Evolutionary conservation across 2,329 filamentous ascomycete species (phyloP).

Genomic region (Juglanconis juglandina): DNA sequence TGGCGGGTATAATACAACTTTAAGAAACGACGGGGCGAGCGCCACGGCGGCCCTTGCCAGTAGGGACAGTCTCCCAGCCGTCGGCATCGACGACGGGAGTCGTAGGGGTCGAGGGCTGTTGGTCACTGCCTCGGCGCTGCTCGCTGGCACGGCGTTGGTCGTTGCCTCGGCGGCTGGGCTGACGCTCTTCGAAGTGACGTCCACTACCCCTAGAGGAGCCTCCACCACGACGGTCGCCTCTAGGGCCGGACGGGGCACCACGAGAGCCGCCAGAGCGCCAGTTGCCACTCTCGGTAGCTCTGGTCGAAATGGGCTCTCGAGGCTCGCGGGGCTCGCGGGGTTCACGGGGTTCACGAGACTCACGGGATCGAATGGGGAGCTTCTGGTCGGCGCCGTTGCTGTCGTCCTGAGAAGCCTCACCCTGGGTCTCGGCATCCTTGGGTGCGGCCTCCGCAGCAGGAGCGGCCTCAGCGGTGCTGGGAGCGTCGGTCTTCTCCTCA

Average conservation of each 20-base stretch:
- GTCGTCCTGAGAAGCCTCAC: conserved; percentile 25
- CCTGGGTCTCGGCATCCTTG: conserved; percentile 20
- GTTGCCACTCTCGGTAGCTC: conserved; percentile 55
- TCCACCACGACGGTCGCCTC: conserved; percentile 38
- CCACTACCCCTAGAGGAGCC: conserved; percentile 37
- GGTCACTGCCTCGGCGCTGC: conserved; percentile 30
- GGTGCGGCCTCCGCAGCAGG: conserved; percentile 22
- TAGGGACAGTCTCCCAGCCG: conserved; percentile 60
- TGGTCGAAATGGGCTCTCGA: conserved; percentile 47
- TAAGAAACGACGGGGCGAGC: conserved; percentile 16
- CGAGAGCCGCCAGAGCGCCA: conserved; percentile 54
- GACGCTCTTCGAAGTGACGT: conserved; percentile 42
- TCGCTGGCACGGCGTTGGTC: conserved; percentile 12
- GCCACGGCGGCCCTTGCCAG: conserved; percentile 37
- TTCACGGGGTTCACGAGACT: conserved; percentile 38
- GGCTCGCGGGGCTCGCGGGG: conserved; percentile 32
- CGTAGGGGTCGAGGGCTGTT: conserved; percentile 28
- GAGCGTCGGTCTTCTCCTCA: conserved; percentile 28
- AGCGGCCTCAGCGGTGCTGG: conserved; percentile 24
- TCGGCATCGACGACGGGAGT: conserved; percentile 51
- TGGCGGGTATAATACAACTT: conserved; percentile 15
- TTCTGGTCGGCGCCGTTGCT: conserved; percentile 47
- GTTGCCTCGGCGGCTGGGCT: conserved; percentile 26
- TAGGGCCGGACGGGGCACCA: conserved; percentile 40
- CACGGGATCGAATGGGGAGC: conserved; percentile 33